Percentiles rank a stretch among this genome's conserved stretches.
Conservation (phyloP, 208 protist genomes). For the Leishmania guyanensis region DNA sequence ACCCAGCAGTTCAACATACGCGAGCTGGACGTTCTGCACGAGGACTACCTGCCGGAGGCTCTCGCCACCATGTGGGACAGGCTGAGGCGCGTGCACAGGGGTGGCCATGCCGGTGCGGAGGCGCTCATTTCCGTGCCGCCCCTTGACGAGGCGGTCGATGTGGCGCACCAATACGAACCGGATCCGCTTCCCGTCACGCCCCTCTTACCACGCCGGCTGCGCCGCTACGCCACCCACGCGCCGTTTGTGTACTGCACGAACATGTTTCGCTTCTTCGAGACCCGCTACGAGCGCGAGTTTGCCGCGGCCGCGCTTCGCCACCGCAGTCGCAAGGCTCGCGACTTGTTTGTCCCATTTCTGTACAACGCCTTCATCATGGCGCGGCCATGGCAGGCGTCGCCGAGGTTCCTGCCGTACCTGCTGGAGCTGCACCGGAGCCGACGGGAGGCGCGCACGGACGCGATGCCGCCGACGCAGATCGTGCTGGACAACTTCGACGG, state of each 20-base stretch:
- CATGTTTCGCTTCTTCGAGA: slow-evolving; percentile 48
- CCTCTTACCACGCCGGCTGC: too few species aligned
- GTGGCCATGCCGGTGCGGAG: too few species aligned
- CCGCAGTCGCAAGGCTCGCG: too few species aligned
- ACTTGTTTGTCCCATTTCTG: slow-evolving; percentile 54
- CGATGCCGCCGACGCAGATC: slow-evolving; percentile 18
- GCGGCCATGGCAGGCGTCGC: slow-evolving; percentile 56
- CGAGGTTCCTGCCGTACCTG: slow-evolving; percentile 46
- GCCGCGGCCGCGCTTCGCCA: too few species aligned
- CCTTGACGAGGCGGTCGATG: too few species aligned
- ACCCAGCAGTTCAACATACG: slow-evolving; percentile 51
- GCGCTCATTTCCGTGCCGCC: too few species aligned
- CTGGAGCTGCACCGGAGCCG: not conserved
- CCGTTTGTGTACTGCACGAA: slow-evolving; percentile 71
- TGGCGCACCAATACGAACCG: too few species aligned
- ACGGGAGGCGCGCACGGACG: not conserved
- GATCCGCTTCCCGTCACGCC: too few species aligned
- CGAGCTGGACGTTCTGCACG: slow-evolving; percentile 46
- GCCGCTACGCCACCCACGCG: slow-evolving; percentile 55
- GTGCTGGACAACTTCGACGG: slow-evolving; percentile 58
- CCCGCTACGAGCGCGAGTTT: slow-evolving; percentile 32
- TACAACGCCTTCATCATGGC: slow-evolving; percentile 69
- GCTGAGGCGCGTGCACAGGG: too few species aligned
- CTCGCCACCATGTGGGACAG: too few species aligned
- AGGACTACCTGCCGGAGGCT: slow-evolving; percentile 19